These are phyloP conservation scores for Firmiana major DNA, from an alignment of 345 rosid genomes.

Conservation along the genomic window DNA sequence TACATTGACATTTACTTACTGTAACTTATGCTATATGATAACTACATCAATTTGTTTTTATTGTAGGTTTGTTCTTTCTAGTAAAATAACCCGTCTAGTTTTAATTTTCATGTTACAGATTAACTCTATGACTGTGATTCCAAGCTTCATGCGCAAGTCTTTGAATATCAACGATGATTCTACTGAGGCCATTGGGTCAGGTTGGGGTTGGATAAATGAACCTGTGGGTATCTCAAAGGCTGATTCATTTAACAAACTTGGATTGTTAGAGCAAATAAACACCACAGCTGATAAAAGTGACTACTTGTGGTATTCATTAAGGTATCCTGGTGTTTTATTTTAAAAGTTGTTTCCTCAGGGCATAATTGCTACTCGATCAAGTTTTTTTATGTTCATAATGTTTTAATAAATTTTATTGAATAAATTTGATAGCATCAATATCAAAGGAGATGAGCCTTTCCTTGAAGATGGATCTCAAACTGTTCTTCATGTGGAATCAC, in stretches of 20 bases:
- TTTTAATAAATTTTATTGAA: background rate
- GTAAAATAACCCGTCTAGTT: constrained; percentile 1
- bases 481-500: constrained; percentile 72
- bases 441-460: constrained; percentile 51
- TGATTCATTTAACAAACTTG: constrained; percentile 54
- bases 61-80: background rate
- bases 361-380: constrained; percentile 8
- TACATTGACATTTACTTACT: background rate
- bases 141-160: constrained; percentile 46
- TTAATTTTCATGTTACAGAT: constrained; percentile 39
- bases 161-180: constrained; percentile 41
- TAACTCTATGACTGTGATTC: constrained; percentile 56
- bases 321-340: constrained; percentile 36
- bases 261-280: constrained; percentile 81
- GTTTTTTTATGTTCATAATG: constrained; percentile 1
- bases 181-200: constrained; percentile 38
- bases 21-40: background rate
- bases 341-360: background rate
- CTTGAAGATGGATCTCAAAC: constrained; percentile 67
- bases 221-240: constrained; percentile 77
- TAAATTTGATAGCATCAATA: constrained; percentile 37
- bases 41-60: background rate
- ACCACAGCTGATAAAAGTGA: constrained; percentile 85
- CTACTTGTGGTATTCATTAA: constrained; percentile 87
- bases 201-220: constrained; percentile 80